A percentile compares a stretch with the other conserved stretches of the same genome.
phyloP scores from a whole-genome alignment of 306 rosid genomes.

The Vigna hirtella region DNA sequence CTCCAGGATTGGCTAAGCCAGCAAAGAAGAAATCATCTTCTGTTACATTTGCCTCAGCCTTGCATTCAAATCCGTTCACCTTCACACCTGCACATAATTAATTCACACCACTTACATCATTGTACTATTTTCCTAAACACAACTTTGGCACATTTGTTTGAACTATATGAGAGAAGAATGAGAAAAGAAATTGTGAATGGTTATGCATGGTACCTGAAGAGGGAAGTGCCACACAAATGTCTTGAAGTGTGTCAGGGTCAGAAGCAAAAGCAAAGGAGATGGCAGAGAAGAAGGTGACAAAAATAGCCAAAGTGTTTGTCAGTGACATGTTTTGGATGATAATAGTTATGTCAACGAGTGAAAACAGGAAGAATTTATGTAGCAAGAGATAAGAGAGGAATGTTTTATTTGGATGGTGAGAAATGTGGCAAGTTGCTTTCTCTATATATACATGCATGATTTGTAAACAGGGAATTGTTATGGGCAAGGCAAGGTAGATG shows the following conservation, averaged over 20 bases:
- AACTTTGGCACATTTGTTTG: background rate
- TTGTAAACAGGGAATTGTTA: background rate
- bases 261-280: constrained; percentile 46
- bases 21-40: constrained; percentile 56
- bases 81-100: constrained; percentile 45
- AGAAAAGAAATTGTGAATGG: background rate
- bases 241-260: constrained; percentile 64
- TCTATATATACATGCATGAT: constrained; percentile 42
- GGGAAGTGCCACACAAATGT: constrained; percentile 65
- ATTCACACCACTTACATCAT: background rate
- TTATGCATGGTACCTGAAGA: constrained; percentile 50
- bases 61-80: constrained; percentile 66
- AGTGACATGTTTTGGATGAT: constrained; percentile 47
- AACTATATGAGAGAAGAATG: background rate
- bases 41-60: constrained; percentile 57
- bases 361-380: background rate
- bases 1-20: constrained; percentile 54
- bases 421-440: constrained; percentile 16
- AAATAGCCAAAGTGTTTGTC: constrained; percentile 26
- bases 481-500: constrained; percentile 15
- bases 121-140: background rate
- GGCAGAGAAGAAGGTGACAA: constrained; percentile 43
- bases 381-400: constrained; percentile 21
- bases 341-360: constrained; percentile 4
- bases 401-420: constrained; percentile 37